Evolutionary conservation across 306 rosid genomes (phyloP), one percentile per base, ranked within the genome.

Genomic region (Styphnolobium japonicum): DNA sequence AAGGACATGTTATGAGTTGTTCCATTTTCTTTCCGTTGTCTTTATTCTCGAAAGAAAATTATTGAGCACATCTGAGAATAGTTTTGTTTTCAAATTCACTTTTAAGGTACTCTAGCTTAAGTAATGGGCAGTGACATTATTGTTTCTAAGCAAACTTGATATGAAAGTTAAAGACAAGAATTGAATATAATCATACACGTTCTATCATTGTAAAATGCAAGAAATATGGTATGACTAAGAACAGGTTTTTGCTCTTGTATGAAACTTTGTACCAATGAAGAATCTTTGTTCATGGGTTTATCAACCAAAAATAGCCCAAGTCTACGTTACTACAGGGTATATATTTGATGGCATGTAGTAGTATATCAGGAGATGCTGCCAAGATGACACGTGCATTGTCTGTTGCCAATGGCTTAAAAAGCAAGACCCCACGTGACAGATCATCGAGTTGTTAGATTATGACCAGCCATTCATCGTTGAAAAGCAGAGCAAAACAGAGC

Each of bases 401-500:
- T 9, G 40, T 22, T 68, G 57, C 29, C 48, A 33, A 10, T 74
- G 46, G 65, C 25, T 46, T 58, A 67, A 57, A 60, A 68, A 57
- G 33, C 31, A 82, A 48, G 33, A 61, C 5, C 10, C 67, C 82
- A 82, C 82, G 64, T 82, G 86, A 76, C 10, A 37, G n/a, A 39
- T 76, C 6, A 68, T 27, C 7, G 57, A 68, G 48, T 37, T 25
- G 57, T 72, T 63, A 73, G 22, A 67, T 52, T 49, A 62, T 49
- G 61, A 3, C 29, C 8, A 39, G 3, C 18, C 53, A 62, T 62
- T 77, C 75, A 55, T 70, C 51, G 7, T 69, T 21, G 8, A 77
- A 77, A 75, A 71, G 42, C 82, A 70, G 79, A 70, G 67, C 74
- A 63, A 49, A 77, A 37, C 79, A 77, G 63, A 82, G 74, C n/a